Evolutionary conservation across 805 yeast species (phyloP).

Genomic region (Komagataella populi): DNA sequence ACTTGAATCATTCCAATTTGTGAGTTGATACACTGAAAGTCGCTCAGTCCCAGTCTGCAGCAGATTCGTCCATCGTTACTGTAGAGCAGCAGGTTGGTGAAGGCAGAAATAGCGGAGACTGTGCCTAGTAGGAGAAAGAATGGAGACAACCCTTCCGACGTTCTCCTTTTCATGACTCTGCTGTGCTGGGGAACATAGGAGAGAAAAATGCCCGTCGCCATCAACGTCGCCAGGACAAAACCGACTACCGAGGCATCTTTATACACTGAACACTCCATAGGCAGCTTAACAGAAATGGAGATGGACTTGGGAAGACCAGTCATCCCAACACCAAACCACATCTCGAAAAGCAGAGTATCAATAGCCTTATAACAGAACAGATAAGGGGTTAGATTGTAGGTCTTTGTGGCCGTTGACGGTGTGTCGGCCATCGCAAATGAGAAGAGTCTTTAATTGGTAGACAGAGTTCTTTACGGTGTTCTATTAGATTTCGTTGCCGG

Average conservation of each 20-base stretch:
- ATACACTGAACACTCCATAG: slow-evolving; percentile 23
- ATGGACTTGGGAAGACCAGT: background rate
- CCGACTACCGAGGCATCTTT: slow-evolving; percentile 35
- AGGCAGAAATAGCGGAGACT: slow-evolving; percentile 51
- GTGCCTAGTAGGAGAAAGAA: slow-evolving; percentile 59
- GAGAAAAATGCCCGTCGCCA: slow-evolving; percentile 53
- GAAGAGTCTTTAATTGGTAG: too few relatives aligned
- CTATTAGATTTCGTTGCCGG: too few relatives aligned
- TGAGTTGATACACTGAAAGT: slow-evolving; percentile 52
- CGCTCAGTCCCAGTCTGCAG: slow-evolving; percentile 27
- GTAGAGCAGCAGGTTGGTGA: slow-evolving; percentile 51
- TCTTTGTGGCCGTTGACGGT: too few relatives aligned
- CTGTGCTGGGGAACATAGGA: slow-evolving; percentile 71
- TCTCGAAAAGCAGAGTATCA: background rate
- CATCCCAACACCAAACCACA: background rate
- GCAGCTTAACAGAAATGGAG: background rate
- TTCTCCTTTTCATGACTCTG: slow-evolving; percentile 38
- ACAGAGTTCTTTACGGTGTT: too few relatives aligned
- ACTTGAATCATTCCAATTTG: slow-evolving; percentile 58
- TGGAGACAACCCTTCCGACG: slow-evolving; percentile 73
- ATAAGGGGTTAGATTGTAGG: too few relatives aligned
- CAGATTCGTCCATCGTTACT: slow-evolving; percentile 51
- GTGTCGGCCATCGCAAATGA: too few relatives aligned
- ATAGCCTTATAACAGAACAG: background rate
- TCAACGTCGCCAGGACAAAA: slow-evolving; percentile 32